Conservation (phyloP, 441 rosid genomes). For the Corymbia citriodora region DNA sequence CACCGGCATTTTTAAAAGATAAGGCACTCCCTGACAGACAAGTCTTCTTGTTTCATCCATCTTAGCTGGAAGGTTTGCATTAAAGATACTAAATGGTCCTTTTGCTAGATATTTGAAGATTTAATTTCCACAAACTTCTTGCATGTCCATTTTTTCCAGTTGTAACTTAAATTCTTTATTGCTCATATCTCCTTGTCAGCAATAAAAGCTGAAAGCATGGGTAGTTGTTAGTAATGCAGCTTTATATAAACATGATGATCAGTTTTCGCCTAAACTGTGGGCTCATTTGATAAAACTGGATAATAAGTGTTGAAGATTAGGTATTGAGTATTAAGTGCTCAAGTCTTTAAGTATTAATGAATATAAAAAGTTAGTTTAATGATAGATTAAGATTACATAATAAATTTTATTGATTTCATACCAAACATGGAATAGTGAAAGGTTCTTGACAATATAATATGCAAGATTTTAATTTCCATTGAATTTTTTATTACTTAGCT, state of each 20-base stretch:
- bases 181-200: neutral
- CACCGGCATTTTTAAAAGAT: neutral
- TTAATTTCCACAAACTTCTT: neutral
- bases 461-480: neutral
- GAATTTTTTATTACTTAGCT: neutral
- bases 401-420: neutral
- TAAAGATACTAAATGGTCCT: neutral
- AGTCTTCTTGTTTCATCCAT: neutral
- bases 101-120: neutral
- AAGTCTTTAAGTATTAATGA: neutral
- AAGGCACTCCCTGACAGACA: neutral
- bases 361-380: neutral
- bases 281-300: neutral
- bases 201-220: neutral
- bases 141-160: neutral
- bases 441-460: neutral
- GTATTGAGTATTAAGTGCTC: neutral
- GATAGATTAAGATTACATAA: neutral
- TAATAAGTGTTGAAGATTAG: neutral
- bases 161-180: neutral
- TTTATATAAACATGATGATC: neutral
- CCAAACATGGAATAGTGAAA: neutral
- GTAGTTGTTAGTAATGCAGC: neutral
- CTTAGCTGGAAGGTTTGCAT: neutral
- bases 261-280: neutral